A percentile compares a stretch with the other conserved stretches of the same genome.
Conservation (phyloP, 345 rosid genomes). For the Citrus maxima region DNA sequence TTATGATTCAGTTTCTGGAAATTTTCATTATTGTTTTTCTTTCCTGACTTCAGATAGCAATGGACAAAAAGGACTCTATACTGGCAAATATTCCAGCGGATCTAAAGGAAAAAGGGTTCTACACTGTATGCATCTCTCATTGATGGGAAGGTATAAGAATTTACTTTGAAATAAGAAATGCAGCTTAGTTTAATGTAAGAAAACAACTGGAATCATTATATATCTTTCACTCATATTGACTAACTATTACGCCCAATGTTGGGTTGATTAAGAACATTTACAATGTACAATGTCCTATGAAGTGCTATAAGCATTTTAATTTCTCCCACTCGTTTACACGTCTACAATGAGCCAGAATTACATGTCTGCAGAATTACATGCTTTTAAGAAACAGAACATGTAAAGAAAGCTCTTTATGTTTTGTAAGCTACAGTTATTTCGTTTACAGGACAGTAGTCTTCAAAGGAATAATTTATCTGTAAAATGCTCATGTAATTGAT, state of each 20-base stretch:
- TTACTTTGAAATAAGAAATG: constrained; percentile 7
- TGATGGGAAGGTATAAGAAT: constrained; percentile 65
- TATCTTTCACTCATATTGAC: background rate
- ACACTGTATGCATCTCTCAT: constrained; percentile 57
- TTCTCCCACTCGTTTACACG: background rate
- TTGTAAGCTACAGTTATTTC: background rate
- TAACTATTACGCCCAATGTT: background rate
- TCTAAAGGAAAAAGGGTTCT: constrained; percentile 70
- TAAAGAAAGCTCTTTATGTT: background rate
- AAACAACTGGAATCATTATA: too few relatives aligned
- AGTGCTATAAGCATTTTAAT: background rate
- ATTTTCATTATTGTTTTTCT: background rate
- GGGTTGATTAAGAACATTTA: background rate
- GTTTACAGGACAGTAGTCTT: background rate
- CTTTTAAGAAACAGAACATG: background rate
- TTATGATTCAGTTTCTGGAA: background rate
- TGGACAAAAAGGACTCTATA: constrained; percentile 67
- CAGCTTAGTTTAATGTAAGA: constrained; percentile 2
- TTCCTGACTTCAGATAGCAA: constrained; percentile 54
- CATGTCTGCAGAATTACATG: background rate
- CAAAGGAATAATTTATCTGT: constrained; percentile 11
- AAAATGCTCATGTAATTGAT: background rate
- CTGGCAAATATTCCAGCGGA: constrained; percentile 71
- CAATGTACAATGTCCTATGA: background rate
- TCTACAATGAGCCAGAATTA: background rate